Conservation (phyloP, 2,329 filamentous ascomycete genomes). For the Fusarium algeriense region DNA sequence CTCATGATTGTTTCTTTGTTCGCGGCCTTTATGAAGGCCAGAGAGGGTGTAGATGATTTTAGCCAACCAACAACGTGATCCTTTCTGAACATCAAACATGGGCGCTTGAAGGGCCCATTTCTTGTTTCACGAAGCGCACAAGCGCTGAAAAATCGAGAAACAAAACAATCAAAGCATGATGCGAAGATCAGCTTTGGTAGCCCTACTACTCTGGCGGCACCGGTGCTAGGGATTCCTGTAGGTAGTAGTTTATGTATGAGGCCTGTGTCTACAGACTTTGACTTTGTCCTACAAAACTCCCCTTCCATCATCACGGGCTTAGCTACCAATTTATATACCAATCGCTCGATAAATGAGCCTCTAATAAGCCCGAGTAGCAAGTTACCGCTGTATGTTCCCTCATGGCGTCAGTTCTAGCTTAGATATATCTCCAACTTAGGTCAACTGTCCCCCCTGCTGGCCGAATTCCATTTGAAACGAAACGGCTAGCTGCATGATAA, state of each 20-base stretch:
- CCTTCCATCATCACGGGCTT: not conserved
- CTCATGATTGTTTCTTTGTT: not conserved
- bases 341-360: not conserved
- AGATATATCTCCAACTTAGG: not conserved
- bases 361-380: not conserved
- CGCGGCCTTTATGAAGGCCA: not conserved
- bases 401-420: slow-evolving; percentile 1
- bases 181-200: not conserved
- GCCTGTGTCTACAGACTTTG: not conserved
- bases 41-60: slow-evolving; percentile 5
- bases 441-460: slow-evolving; percentile 12
- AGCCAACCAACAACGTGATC: slow-evolving; percentile 38
- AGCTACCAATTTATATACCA: too few species aligned
- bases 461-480: slow-evolving; percentile 24
- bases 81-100: slow-evolving; percentile 38
- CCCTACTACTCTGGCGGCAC: not conserved
- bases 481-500: slow-evolving; percentile 26
- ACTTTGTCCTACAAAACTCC: not conserved
- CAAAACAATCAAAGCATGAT: not conserved
- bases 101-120: slow-evolving; percentile 27
- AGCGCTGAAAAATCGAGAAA: slow-evolving; percentile 27
- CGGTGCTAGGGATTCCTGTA: not conserved
- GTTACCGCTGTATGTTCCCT: not conserved
- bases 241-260: not conserved
- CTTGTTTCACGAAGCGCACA: slow-evolving; percentile 46